Base-by-base conservation (phyloP, 306 rosid genomes). In the Trifolium dubium region DNA sequence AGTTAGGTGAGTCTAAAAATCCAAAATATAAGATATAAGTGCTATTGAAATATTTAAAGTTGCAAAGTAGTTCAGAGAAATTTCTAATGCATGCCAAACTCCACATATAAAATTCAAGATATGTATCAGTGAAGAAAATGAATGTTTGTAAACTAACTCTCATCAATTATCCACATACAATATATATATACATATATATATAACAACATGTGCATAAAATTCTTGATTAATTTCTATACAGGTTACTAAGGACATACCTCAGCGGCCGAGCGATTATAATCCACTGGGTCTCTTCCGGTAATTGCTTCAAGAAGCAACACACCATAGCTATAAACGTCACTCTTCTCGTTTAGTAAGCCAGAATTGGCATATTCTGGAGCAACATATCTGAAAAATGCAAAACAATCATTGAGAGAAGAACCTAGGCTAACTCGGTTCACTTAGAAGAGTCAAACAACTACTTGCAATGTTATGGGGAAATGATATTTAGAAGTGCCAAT, bases 281-380 rank as follows among this genome's bases (percentile, higher is more conserved):
- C 97, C 66, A 93, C 98, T 1, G 97, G 98, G 68, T 90, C 98
- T 80, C 98, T 87, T 75, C 98, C 98, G 0, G 97, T 93, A 41
- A 90, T 85, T 66, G 93, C 95, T 81, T 90, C 97, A 32, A 90
- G 87, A 44, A 90, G 83, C 82, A 90, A 76, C 10, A 90, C 97
- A 6, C 97, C 97, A 79, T 83, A 90, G 72, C 97, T 90, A 81
- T 90, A 90, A 43, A 90, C 97, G 72, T 90, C 97, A 59, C 98
- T 93, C 81, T 93, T 93, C 83, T 93, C 98, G 13, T 89, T 93
- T 74, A 93, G 70, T 70, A 93, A 89, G 60, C 98, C 97, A 41
- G 98, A 89, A 80, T 88, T 93, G 73, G 98, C 98, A 84, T 93
- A 93, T 77, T 93, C 98, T 1, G 97, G 98, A 56, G 98, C 98